These are phyloP conservation scores for Ajuga reptans DNA, from an alignment of 305 asterid species.

Conservation along the genomic window DNA sequence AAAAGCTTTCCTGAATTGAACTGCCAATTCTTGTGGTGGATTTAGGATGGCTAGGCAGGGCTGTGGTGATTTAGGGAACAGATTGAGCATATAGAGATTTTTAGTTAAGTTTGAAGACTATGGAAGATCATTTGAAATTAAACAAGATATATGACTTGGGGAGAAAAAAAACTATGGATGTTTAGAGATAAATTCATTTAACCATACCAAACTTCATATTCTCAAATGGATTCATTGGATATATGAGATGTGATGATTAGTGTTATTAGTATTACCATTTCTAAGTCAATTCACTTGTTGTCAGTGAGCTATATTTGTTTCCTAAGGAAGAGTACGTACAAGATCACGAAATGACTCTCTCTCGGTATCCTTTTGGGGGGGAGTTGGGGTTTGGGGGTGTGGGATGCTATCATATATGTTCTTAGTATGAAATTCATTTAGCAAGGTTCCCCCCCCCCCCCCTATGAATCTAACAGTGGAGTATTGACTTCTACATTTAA, in stretches of 20 bases:
- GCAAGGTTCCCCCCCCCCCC: no score
- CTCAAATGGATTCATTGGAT: neutral
- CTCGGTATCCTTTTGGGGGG: no score
- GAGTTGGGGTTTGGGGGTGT: no score
- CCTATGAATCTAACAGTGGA: no score
- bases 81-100: neutral
- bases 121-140: neutral
- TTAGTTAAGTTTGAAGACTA: conserved; percentile 5
- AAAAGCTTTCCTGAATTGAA: neutral
- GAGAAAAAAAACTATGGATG: neutral
- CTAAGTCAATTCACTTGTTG: neutral
- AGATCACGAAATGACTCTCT: conserved; percentile 4
- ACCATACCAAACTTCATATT: neutral
- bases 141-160: neutral
- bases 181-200: no score
- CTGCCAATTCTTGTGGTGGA: neutral
- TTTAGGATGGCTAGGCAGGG: neutral
- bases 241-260: neutral
- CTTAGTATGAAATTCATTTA: no score
- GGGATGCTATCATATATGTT: no score
- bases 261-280: neutral
- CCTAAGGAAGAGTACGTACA: neutral
- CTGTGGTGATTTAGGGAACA: neutral
- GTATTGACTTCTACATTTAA: no score
- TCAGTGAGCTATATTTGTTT: neutral